Percentiles rank a stretch among this genome's conserved stretches.
phyloP scores from a whole-genome alignment of 2,329 filamentous ascomycete genomes.

The Pseudonectria foliicola region DNA sequence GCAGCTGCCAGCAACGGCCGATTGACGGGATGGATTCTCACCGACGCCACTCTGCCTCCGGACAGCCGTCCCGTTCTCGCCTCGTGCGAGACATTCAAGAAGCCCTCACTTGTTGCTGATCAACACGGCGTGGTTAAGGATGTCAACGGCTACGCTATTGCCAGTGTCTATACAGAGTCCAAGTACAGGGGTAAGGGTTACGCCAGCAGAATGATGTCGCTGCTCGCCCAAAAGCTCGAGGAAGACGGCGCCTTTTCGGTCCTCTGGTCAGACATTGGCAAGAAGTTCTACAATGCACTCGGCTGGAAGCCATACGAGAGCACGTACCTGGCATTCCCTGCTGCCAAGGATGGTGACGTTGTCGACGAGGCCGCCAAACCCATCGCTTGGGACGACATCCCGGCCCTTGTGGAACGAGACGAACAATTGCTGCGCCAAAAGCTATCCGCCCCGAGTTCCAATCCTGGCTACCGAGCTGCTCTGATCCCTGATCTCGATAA shows the following conservation, averaged over 20 bases:
- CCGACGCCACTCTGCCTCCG: constrained; percentile 32
- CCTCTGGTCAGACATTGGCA: constrained; percentile 81
- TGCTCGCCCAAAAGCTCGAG: constrained; percentile 45
- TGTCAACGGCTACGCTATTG: constrained; percentile 64
- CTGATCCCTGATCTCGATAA: constrained; percentile 26
- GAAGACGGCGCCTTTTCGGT: constrained; percentile 57
- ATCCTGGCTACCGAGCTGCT: constrained; percentile 26
- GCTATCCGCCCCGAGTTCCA: constrained; percentile 30
- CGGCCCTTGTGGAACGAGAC: constrained; percentile 55
- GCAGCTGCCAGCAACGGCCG: constrained; percentile 53
- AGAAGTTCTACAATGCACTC: constrained; percentile 67
- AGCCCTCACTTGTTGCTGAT: constrained; percentile 44
- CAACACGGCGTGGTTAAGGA: constrained; percentile 36
- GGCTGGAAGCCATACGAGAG: constrained; percentile 75
- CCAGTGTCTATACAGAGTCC: constrained; percentile 69
- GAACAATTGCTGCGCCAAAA: constrained; percentile 51
- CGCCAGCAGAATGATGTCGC: constrained; percentile 65
- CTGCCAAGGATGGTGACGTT: constrained; percentile 21
- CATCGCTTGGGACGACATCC: constrained; percentile 55
- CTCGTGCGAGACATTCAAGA: constrained; percentile 57
- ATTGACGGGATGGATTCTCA: constrained; percentile 58
- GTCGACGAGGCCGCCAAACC: constrained; percentile 24
- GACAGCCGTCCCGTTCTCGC: constrained; percentile 49
- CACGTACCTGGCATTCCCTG: constrained; percentile 58
- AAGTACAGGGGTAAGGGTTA: constrained; percentile 66